Evolutionary conservation across 1,284 basidiomycete species (phyloP).

Genomic region (Jaminaea rosea): DNA sequence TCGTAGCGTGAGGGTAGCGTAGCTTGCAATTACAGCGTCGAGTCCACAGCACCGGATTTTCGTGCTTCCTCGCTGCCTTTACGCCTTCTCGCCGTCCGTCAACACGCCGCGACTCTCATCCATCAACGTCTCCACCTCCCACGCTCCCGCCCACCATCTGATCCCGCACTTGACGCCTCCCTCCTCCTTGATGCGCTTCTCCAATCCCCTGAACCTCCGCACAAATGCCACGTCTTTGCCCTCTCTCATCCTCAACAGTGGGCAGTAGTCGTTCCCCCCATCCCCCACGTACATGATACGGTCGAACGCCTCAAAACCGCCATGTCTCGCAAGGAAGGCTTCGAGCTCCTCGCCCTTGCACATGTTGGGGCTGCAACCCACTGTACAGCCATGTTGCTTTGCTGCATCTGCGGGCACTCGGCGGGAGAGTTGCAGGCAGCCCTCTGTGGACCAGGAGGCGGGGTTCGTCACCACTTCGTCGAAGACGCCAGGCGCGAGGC

Average conservation of each 20-base stretch:
- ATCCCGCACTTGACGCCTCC: conserved; percentile 31
- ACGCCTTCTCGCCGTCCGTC: too few species aligned
- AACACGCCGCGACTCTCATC: background rate
- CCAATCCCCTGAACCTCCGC: conserved; percentile 34
- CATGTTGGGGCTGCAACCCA: conserved; percentile 94
- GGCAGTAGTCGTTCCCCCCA: conserved; percentile 91
- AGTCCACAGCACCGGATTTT: too few species aligned
- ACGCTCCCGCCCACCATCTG: conserved; percentile 43
- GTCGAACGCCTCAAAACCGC: conserved; percentile 58
- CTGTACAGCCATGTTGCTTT: conserved; percentile 71
- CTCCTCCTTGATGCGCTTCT: conserved; percentile 33
- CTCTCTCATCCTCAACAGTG: conserved; percentile 61
- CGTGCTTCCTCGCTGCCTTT: too few species aligned
- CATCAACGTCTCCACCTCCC: conserved; percentile 25
- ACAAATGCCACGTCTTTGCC: conserved; percentile 39
- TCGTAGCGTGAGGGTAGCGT: too few species aligned
- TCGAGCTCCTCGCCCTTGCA: conserved; percentile 95
- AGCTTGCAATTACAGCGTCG: too few species aligned
- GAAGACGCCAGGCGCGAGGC: conserved; percentile 53
- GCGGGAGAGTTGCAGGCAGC: conserved; percentile 68
- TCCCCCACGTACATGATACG: conserved; percentile 86
- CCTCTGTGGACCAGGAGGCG: conserved; percentile 66
- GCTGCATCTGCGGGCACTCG: conserved; percentile 59
- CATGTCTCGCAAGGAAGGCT: conserved; percentile 64
- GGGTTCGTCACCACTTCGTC: conserved; percentile 86